Conservation (phyloP, 768 basidiomycete genomes). For the Naematelia encephala region DNA sequence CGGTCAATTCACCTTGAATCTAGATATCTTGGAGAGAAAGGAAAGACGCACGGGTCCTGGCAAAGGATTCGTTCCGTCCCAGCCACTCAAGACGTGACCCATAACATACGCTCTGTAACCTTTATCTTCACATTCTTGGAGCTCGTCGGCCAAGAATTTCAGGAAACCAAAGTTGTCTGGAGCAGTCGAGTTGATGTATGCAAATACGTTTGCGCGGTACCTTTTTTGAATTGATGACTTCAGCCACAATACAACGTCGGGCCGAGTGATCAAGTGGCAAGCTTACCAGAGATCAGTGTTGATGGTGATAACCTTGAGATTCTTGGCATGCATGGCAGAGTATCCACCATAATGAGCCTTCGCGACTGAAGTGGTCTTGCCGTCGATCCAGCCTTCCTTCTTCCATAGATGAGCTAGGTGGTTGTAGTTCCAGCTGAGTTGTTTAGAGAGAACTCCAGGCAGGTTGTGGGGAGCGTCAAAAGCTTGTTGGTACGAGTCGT, state of each 20-base stretch:
- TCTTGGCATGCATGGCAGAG: slow-evolving; percentile 65
- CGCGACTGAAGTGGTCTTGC: slow-evolving; percentile 59
- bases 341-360: slow-evolving; percentile 70
- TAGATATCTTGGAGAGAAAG: no score
- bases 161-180: slow-evolving; percentile 73
- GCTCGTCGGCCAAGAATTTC: slow-evolving; percentile 70
- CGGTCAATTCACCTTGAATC: no score
- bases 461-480: slow-evolving; percentile 26
- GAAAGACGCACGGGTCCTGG: slow-evolving; percentile 54
- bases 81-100: slow-evolving; percentile 62
- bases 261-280: neutral
- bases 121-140: slow-evolving; percentile 72
- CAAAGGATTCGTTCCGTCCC: slow-evolving; percentile 68
- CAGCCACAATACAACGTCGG: no score
- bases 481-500: slow-evolving; percentile 67
- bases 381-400: slow-evolving; percentile 66
- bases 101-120: slow-evolving; percentile 57
- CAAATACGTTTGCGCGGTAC: slow-evolving; percentile 65
- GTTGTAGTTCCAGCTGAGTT: slow-evolving; percentile 63
- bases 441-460: slow-evolving; percentile 14
- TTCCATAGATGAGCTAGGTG: slow-evolving; percentile 70
- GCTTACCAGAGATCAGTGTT: slow-evolving; percentile 67
- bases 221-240: no score
- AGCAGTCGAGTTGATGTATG: slow-evolving; percentile 69
- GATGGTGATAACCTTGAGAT: slow-evolving; percentile 67